Conservation (phyloP, 768 basidiomycete species). For the Termitomyces sp. region DNA sequence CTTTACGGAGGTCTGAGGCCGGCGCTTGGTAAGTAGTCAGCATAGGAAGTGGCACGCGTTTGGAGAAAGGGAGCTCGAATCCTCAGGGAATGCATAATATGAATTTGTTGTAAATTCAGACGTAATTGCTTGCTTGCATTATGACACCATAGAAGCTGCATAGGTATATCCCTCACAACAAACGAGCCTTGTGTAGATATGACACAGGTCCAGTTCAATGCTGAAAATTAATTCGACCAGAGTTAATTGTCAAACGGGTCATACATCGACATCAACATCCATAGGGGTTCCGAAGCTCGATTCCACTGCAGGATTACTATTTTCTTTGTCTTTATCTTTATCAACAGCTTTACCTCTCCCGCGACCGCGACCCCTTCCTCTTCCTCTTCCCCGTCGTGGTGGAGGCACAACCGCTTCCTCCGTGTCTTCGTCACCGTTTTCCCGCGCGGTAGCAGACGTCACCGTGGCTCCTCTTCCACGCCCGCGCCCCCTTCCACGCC, state of each 20-base stretch:
- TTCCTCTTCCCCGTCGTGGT: slow-evolving; percentile 27
- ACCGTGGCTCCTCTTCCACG: slow-evolving; percentile 18
- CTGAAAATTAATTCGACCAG: neutral
- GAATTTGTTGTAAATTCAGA: neutral
- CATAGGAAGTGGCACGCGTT: neutral
- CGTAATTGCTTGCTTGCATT: neutral
- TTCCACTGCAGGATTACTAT: slow-evolving; percentile 18
- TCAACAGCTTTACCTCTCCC: slow-evolving; percentile 22
- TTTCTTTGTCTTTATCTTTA: slow-evolving; percentile 26
- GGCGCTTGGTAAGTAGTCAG: neutral
- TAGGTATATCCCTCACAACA: neutral
- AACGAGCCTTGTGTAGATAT: neutral
- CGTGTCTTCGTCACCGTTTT: slow-evolving; percentile 33
- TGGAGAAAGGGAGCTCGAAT: neutral
- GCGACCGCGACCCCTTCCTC: slow-evolving; percentile 26
- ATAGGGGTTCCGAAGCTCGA: slow-evolving; percentile 11
- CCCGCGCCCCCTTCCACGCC: slow-evolving; percentile 13
- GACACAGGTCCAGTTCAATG: neutral
- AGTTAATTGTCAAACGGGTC: neutral
- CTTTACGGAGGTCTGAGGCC: neutral
- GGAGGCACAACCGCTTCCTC: slow-evolving; percentile 25
- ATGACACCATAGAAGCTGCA: neutral
- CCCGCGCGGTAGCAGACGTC: slow-evolving; percentile 14
- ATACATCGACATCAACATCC: slow-evolving; percentile 13
- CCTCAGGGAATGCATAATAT: neutral